A percentile compares a stretch with the other conserved stretches of the same genome.
Evolutionary conservation across 2,329 filamentous ascomycete species (phyloP).

Genomic region (Neofusicoccum laricinum): DNA sequence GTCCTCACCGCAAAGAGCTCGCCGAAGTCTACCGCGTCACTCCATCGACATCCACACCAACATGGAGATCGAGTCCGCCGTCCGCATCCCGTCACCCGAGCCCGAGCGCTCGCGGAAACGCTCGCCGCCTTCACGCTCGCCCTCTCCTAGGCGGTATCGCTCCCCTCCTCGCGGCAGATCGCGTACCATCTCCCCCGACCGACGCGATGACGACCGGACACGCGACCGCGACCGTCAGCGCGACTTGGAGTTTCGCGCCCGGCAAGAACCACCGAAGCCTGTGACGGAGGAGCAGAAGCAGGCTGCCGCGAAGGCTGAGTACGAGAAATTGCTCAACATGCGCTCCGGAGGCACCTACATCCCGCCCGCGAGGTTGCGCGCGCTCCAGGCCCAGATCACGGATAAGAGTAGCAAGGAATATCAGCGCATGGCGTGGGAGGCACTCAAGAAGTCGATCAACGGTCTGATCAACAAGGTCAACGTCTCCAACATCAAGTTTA

Average conservation of each 20-base stretch:
- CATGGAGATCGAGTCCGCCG: slow-evolving; percentile 49
- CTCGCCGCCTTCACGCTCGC: slow-evolving; percentile 54
- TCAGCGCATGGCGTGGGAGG: slow-evolving; percentile 98
- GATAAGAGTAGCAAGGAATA: slow-evolving; percentile 96
- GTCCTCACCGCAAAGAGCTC: background rate
- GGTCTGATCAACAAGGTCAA: slow-evolving; percentile 99
- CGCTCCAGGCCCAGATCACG: slow-evolving; percentile 93
- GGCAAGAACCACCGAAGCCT: slow-evolving; percentile 50
- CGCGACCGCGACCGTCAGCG: slow-evolving; percentile 45
- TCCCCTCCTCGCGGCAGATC: slow-evolving; percentile 38
- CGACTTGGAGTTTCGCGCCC: slow-evolving; percentile 42
- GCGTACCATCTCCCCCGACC: slow-evolving; percentile 13
- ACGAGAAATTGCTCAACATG: slow-evolving; percentile 87
- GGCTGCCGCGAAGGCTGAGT: slow-evolving; percentile 84
- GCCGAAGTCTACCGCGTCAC: background rate
- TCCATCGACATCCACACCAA: background rate
- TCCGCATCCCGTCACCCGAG: slow-evolving; percentile 58
- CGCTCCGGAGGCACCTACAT: slow-evolving; percentile 96
- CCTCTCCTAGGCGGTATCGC: slow-evolving; percentile 50
- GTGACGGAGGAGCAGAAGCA: slow-evolving; percentile 78
- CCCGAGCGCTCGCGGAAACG: slow-evolving; percentile 51
- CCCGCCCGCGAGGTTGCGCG: slow-evolving; percentile 83
- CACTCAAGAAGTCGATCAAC: slow-evolving; percentile 97
- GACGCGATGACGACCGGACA: slow-evolving; percentile 47
- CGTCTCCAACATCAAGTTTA: slow-evolving; percentile 94